phyloP scores from a whole-genome alignment of 306 rosid species.

The Pachyrhizus erosus region DNA sequence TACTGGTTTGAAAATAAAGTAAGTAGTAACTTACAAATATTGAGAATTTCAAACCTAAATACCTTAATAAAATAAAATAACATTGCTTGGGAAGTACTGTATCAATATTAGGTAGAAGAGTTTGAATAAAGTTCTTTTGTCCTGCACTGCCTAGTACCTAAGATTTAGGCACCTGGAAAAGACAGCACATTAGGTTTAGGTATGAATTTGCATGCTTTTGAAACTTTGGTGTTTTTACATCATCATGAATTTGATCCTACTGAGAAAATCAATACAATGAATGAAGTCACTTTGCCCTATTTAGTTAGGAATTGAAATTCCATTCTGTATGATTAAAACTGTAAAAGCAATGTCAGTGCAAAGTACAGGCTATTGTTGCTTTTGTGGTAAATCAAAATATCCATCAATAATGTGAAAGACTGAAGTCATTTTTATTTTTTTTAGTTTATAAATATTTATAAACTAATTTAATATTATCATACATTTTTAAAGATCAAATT shows the following conservation, averaged over 20 bases:
- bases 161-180: slow-evolving; percentile 10
- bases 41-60: neutral
- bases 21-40: too few relatives aligned
- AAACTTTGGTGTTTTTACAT: neutral
- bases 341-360: too few relatives aligned
- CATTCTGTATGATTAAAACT: neutral
- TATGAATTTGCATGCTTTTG: neutral
- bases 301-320: neutral
- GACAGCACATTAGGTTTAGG: neutral
- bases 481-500: too few relatives aligned
- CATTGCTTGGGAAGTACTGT: neutral
- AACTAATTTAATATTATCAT: too few relatives aligned
- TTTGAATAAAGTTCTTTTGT: neutral
- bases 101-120: neutral
- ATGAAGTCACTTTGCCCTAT: neutral
- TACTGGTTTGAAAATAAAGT: too few relatives aligned
- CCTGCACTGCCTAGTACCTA: neutral
- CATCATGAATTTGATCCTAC: neutral
- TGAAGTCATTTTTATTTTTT: too few relatives aligned
- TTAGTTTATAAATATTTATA: too few relatives aligned
- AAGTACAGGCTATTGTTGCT: neutral
- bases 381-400: too few relatives aligned
- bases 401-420: too few relatives aligned
- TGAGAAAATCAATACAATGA: neutral
- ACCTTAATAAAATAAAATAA: neutral